A percentile compares a stretch with the other conserved stretches of the same genome.
Evolutionary conservation across 2,329 filamentous ascomycete genomes (phyloP).

Genomic region (Juglanconis juglandina): DNA sequence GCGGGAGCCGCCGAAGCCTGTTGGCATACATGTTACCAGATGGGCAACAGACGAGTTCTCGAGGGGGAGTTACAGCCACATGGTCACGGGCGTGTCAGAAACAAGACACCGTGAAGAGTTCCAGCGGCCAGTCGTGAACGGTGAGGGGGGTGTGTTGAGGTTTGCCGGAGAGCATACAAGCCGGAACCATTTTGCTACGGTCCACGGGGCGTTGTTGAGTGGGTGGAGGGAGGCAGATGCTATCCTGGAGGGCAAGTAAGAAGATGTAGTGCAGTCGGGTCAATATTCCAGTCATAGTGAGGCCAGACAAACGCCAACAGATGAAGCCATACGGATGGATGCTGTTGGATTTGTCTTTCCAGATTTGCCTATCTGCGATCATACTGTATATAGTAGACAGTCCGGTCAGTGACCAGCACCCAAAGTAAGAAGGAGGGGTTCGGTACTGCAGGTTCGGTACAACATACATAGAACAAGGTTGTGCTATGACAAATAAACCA

Average conservation of each 20-base stretch:
- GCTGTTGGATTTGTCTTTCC: too few species aligned
- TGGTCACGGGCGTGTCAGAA: conserved; percentile 4
- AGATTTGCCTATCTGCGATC: too few species aligned
- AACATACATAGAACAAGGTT: too few species aligned
- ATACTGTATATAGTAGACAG: too few species aligned
- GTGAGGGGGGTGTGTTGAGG: neutral
- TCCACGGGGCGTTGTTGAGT: conserved; percentile 8
- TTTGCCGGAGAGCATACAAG: conserved; percentile 13
- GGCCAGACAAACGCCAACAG: too few species aligned
- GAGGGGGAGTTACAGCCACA: conserved; percentile 11
- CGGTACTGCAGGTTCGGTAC: too few species aligned
- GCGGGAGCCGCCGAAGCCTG: neutral
- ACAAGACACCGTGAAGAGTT: conserved; percentile 3
- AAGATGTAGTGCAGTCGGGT: neutral
- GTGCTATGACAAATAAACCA: too few species aligned
- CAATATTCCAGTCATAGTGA: too few species aligned
- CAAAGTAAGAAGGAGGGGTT: too few species aligned
- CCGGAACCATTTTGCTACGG: conserved; percentile 10
- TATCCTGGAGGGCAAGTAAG: neutral
- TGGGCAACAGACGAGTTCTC: conserved; percentile 9
- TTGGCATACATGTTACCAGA: neutral
- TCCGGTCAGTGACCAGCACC: too few species aligned
- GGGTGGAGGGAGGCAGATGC: conserved; percentile 11
- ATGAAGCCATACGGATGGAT: too few species aligned
- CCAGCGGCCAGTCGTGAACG: conserved; percentile 1